phyloP scores from a whole-genome alignment of 805 yeast genomes.

The Spathaspora girioi region DNA sequence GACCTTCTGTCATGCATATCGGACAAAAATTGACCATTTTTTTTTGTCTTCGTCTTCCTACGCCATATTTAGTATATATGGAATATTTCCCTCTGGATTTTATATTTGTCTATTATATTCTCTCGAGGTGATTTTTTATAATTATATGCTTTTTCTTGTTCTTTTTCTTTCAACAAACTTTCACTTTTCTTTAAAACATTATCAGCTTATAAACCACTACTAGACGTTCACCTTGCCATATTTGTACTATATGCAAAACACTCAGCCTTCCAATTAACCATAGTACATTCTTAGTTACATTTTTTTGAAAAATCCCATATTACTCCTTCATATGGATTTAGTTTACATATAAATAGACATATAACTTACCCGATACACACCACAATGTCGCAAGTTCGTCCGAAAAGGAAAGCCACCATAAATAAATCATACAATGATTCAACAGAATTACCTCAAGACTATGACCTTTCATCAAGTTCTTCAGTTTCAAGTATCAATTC shows the following conservation, averaged over 20 bases:
- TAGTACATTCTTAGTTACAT: background rate
- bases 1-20: background rate
- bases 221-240: too few species aligned
- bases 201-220: background rate
- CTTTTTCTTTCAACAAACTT: background rate
- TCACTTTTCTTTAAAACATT: background rate
- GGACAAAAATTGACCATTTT: background rate
- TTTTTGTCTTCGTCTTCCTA: background rate
- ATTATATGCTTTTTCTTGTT: background rate
- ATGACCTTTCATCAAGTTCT: constrained; percentile 2
- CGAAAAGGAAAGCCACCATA: constrained; percentile 34
- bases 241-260: background rate
- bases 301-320: too few species aligned
- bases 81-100: background rate
- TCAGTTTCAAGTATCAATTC: constrained; percentile 4
- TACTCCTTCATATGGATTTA: background rate
- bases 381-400: constrained; percentile 23
- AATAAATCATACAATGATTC: constrained; percentile 33
- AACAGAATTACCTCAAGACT: constrained; percentile 13
- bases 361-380: background rate
- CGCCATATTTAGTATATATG: background rate
- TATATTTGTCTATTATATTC: background rate
- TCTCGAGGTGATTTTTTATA: background rate
- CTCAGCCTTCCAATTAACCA: background rate
- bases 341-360: background rate